Conservation (phyloP, 345 rosid genomes). For the Cardiospermum halicacabum region DNA sequence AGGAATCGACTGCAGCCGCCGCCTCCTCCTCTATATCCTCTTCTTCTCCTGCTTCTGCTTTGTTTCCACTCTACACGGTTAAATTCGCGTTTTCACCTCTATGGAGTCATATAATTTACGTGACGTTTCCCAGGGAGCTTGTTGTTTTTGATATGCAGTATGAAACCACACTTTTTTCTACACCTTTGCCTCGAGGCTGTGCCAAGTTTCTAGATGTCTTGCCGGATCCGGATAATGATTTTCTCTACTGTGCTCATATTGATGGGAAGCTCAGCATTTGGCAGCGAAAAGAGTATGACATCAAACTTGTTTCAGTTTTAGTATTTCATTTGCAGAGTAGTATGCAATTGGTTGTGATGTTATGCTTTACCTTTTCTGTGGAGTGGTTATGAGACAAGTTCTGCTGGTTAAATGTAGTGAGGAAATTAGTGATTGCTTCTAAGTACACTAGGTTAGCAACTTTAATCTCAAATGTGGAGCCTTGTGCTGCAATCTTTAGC, state of each 20-base stretch:
- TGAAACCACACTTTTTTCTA: slow-evolving; percentile 48
- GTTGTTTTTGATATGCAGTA: slow-evolving; percentile 87
- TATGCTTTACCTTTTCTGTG: neutral
- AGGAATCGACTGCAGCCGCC: slow-evolving; percentile 39
- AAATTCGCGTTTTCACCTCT: slow-evolving; percentile 73
- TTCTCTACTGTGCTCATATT: slow-evolving; percentile 80
- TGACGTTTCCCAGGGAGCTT: slow-evolving; percentile 88
- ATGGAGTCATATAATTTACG: slow-evolving; percentile 71
- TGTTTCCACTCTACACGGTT: slow-evolving; percentile 59
- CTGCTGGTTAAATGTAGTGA: neutral
- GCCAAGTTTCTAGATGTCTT: slow-evolving; percentile 82
- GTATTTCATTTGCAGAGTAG: neutral
- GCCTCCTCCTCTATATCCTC: slow-evolving; percentile 33
- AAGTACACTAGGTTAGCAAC: neutral
- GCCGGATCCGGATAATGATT: slow-evolving; percentile 73
- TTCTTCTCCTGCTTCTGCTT: slow-evolving; percentile 67
- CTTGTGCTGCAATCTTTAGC: no score
- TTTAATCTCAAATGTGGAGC: no score
- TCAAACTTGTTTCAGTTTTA: neutral
- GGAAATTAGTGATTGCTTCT: neutral
- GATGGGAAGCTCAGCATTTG: slow-evolving; percentile 94
- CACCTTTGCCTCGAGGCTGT: slow-evolving; percentile 80
- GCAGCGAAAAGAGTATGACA: slow-evolving; percentile 80
- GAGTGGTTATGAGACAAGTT: neutral
- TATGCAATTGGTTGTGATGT: neutral